These are phyloP conservation scores for Aureobasidium melanogenum DNA, from an alignment of 2,329 filamentous ascomycete species.

Conservation along the genomic window DNA sequence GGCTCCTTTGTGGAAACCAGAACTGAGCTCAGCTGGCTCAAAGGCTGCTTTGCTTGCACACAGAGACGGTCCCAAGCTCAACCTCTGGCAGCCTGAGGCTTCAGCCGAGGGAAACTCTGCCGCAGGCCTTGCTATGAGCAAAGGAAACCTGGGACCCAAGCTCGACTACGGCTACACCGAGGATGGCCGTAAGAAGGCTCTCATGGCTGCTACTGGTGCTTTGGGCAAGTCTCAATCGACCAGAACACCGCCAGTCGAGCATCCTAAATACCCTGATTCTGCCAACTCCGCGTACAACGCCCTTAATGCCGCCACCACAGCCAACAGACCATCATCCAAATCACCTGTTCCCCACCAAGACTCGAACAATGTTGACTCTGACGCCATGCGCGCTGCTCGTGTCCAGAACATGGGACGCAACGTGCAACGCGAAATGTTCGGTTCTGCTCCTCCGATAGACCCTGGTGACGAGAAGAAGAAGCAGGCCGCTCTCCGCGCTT, in stretches of 20 bases:
- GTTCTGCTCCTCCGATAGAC: conserved; percentile 62
- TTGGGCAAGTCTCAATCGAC: conserved; percentile 58
- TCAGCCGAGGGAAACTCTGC: conserved; percentile 55
- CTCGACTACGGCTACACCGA: conserved; percentile 39
- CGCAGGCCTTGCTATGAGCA: conserved; percentile 58
- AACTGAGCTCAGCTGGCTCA: conserved; percentile 56
- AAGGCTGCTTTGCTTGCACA: conserved; percentile 65
- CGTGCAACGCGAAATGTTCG: conserved; percentile 67
- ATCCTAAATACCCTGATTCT: conserved; percentile 44
- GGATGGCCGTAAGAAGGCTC: conserved; percentile 54
- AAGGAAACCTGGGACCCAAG: conserved; percentile 37
- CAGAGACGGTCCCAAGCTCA: conserved; percentile 42
- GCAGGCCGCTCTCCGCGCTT: conserved; percentile 66
- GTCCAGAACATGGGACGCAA: conserved; percentile 57
- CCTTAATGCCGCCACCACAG: conserved; percentile 62
- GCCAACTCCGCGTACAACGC: conserved; percentile 58
- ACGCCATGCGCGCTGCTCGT: conserved; percentile 52
- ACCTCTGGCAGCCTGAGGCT: conserved; percentile 43
- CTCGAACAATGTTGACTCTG: conserved; percentile 29
- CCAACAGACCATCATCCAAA: conserved; percentile 42
- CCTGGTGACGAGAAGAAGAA: conserved; percentile 67
- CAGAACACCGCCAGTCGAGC: conserved; percentile 45
- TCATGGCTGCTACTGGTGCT: conserved; percentile 70
- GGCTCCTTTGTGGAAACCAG: conserved; percentile 55
- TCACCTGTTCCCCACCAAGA: neutral